A percentile compares a stretch with the other conserved stretches of the same genome.
Conservation (phyloP, 805 yeast species). For the Saturnispora quitensis region DNA sequence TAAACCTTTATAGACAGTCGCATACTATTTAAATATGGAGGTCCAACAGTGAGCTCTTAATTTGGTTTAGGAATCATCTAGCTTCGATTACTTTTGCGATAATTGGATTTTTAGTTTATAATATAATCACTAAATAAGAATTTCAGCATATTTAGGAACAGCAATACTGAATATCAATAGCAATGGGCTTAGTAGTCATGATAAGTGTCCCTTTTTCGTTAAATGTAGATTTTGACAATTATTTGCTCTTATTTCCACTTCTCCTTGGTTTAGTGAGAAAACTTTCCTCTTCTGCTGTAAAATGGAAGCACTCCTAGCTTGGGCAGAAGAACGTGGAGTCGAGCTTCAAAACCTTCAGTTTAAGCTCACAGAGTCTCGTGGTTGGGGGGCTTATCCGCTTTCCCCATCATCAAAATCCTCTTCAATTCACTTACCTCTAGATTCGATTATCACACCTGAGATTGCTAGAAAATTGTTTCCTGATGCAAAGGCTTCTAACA, state of each 20-base stretch:
- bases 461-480: slow-evolving; percentile 15
- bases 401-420: not conserved
- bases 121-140: too few species aligned
- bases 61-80: too few species aligned
- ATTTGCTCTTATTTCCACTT: not conserved
- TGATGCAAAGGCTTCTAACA: slow-evolving; percentile 1
- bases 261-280: not conserved
- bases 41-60: too few species aligned
- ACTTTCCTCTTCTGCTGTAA: not conserved
- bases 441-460: slow-evolving; percentile 19
- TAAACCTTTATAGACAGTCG: too few species aligned
- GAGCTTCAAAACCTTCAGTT: not conserved
- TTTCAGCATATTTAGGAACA: too few species aligned
- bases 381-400: slow-evolving; percentile 24
- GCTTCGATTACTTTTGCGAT: too few species aligned
- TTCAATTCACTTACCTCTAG: slow-evolving; percentile 15
- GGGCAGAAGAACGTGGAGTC: slow-evolving; percentile 2
- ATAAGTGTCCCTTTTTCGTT: too few species aligned
- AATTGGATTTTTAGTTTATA: too few species aligned
- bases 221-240: too few species aligned
- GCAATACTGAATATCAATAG: too few species aligned
- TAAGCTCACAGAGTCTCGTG: slow-evolving; percentile 23
- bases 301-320: slow-evolving; percentile 1
- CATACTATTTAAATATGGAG: too few species aligned
- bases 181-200: too few species aligned